Percentiles rank a stretch among this genome's conserved stretches.
Evolutionary conservation across 495 filamentous ascomycete genomes (phyloP).

Genomic region (Penicillium soppii): DNA sequence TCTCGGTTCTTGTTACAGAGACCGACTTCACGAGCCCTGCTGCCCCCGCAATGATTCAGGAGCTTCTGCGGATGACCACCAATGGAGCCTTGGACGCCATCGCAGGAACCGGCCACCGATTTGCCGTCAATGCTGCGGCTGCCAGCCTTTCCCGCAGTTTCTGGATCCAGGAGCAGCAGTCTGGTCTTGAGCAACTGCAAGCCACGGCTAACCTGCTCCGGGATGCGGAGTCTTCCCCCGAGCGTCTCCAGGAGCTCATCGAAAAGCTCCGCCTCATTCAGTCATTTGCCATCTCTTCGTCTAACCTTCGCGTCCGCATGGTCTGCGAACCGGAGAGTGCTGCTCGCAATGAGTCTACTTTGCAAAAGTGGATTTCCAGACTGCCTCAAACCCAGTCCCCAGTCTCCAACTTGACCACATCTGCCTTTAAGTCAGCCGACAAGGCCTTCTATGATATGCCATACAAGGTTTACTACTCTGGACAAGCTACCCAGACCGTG

Average conservation of each 20-base stretch:
- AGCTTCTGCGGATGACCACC: conserved; percentile 79
- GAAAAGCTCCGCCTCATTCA: conserved; percentile 87
- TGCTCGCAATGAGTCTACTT: conserved; percentile 65
- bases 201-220: conserved; percentile 67
- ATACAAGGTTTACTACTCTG: conserved; percentile 95
- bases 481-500: conserved; percentile 75
- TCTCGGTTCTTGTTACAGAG: conserved; percentile 76
- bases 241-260: conserved; percentile 72
- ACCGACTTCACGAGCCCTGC: conserved; percentile 84
- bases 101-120: conserved; percentile 82
- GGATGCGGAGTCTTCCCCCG: conserved; percentile 53
- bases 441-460: conserved; percentile 92
- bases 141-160: conserved; percentile 72
- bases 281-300: conserved; percentile 62
- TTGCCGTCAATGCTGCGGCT: conserved; percentile 77
- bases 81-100: conserved; percentile 91
- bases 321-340: conserved; percentile 77
- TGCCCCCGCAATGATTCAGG: conserved; percentile 76
- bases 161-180: conserved; percentile 73
- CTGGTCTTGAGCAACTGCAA: conserved; percentile 83
- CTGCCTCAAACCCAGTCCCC: conserved; percentile 48
- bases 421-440: conserved; percentile 38
- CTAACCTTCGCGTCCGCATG: conserved; percentile 71
- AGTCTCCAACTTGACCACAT: conserved; percentile 28
- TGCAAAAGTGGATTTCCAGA: conserved; percentile 67